Base-by-base conservation (phyloP, 495 filamentous ascomycete genomes). In the Penicillium simplicissimum region DNA sequence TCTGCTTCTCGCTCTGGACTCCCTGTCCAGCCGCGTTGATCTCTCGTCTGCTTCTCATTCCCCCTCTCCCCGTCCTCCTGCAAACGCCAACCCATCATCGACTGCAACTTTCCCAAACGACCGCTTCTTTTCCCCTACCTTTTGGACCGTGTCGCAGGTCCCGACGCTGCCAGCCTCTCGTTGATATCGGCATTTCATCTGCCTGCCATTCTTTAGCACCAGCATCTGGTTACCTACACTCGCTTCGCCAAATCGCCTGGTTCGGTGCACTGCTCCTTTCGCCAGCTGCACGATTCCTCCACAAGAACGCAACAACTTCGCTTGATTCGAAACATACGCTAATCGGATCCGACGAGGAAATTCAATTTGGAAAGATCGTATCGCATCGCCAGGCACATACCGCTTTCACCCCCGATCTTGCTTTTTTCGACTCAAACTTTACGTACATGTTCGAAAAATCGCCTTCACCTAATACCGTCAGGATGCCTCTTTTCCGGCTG, bases 401-500 rank as follows among this genome's bases (percentile, higher is more conserved):
- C 38, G 52, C 25, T 2, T 8, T 42, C 51, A 31, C 43, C 35
- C 34, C 43, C 34, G 35, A 49, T 43, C 11, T 40, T 25, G 34
- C 51, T 48, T 59, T 59, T 38, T 33, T 14, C 59, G 38, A 58
- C 45, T 47, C 21, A 31, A 57, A 59, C 31, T 37, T 54, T 51
- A 60, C 60, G 60, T 71, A 74, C 71, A 77, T 79, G 75, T 74
- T 77, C 56, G 71, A 78, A 60, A 73, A 76, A 55, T 62, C 73
- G 19, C 13, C 35, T 17, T 56, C 64, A 54, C 58, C 65, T 59
- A 65, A 62, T 66, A 64, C 73, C 63, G 57, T 67, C 73, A 81
- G 68, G 63, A 79, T 81, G 78, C 74, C 78, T 67, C 66, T 77
- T 36, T 72, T 81, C 63, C 71, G 78, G 59, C 66, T 77, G 52